Base-by-base conservation (phyloP, 352 stramenopile species). In the Globisporangium mamillatum region DNA sequence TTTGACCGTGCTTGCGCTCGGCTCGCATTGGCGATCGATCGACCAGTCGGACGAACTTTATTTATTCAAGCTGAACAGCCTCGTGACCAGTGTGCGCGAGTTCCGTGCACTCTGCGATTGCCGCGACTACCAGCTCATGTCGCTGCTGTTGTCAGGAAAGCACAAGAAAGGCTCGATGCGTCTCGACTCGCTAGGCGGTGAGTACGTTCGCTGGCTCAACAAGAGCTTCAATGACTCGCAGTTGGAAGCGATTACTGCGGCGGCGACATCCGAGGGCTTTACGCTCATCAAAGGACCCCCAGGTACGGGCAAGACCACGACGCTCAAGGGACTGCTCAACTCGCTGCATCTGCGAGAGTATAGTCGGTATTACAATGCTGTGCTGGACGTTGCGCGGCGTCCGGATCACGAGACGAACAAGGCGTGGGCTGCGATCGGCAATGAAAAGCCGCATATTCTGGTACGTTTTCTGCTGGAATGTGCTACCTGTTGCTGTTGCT, bases 381-480 rank as follows among this genome's bases (percentile, higher is more conserved):
- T 96, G 5, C 66, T 95, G 63, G 86, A 95, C 62, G 89, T 96
- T 18, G 89, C 89, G 2, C 73, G 82, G 10, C 83, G 86, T 60
- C 84, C 89, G 9, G 89, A 96, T 56, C 77, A 80, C 58, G 88
- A 96, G 58, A 96, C 89, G 16, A 89, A 82, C 50, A 82, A 91
- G 64, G 86, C 86, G 14, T 96, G 89, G 89, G 85, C 84, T 36
- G 74, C 75, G 12, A 90, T 96, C 36, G 86, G 86, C 63, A 94
- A 94, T 64, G 87, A 96, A 68, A 97, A 97, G 66, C 93, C 93
- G n/a, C 89, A 97, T 56, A 97, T 98, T 61, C 70, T 98, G 70
- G 90, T 90, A 80, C 46, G 75, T 24, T 55, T 24, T 55, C 18
- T 18, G 36, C 48, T 55, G 4, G 44, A 20, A 12, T 52, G 8